Conservation (phyloP, 495 filamentous ascomycete genomes). For the Tuber umbilicatum region DNA sequence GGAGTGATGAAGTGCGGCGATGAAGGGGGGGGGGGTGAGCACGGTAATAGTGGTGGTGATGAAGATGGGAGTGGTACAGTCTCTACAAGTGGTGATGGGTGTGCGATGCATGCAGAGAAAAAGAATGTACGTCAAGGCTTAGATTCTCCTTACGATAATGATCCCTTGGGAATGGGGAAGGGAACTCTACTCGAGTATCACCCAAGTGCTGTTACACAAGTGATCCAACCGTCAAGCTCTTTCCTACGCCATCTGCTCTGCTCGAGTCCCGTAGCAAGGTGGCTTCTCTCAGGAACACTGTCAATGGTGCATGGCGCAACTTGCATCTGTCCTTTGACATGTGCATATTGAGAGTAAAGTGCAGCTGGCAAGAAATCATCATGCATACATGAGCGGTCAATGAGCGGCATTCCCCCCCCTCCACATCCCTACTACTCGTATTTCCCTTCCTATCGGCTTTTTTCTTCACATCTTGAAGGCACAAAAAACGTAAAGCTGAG, state of each 20-base stretch:
- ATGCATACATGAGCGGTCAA: not conserved
- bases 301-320: conserved; percentile 1
- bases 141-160: not conserved
- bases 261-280: not conserved
- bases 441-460: too few relatives aligned
- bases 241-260: not conserved
- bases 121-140: not conserved
- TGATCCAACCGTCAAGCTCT: not conserved
- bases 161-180: not conserved
- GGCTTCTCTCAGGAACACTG: not conserved
- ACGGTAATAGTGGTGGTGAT: not conserved
- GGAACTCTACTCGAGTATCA: not conserved
- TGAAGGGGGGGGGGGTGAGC: not conserved
- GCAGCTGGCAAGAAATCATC: not conserved
- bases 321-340: not conserved
- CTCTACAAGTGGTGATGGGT: not conserved
- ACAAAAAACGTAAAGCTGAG: not conserved
- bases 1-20: not conserved
- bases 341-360: not conserved
- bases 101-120: not conserved
- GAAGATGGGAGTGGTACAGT: not conserved
- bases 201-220: not conserved
- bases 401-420: not conserved
- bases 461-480: not conserved
- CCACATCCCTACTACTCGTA: too few relatives aligned